phyloP scores from a whole-genome alignment of 2,329 filamentous ascomycete species.

The Endocalyx cinctus region DNA sequence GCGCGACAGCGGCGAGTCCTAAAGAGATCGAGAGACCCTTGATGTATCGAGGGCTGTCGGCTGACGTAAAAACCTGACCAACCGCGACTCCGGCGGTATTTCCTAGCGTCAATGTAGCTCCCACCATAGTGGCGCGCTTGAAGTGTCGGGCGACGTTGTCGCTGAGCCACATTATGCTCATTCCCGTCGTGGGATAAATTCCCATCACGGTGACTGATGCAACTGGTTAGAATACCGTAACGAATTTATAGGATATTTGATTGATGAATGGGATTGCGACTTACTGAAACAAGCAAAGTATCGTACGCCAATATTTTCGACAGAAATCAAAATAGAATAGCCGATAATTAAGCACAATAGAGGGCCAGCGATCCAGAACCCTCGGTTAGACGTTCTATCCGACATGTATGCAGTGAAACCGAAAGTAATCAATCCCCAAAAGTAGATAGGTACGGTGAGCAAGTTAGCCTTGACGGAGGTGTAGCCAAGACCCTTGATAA shows the following conservation, averaged over 20 bases:
- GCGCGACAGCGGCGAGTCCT: slow-evolving; percentile 20
- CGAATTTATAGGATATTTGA: too few relatives aligned
- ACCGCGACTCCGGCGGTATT: slow-evolving; percentile 45
- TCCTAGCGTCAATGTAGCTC: slow-evolving; percentile 41
- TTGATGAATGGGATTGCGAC: too few relatives aligned
- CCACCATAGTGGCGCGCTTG: slow-evolving; percentile 41
- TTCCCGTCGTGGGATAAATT: slow-evolving; percentile 24
- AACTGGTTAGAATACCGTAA: not conserved
- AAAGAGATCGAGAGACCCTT: slow-evolving; percentile 25
- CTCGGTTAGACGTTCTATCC: slow-evolving; percentile 18
- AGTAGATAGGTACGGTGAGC: slow-evolving; percentile 31
- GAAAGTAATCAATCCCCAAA: slow-evolving; percentile 20
- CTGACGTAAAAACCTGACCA: slow-evolving; percentile 37
- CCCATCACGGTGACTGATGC: slow-evolving; percentile 18
- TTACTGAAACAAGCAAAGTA: slow-evolving; percentile 21
- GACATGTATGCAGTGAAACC: slow-evolving; percentile 20
- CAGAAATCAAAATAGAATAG: slow-evolving; percentile 23
- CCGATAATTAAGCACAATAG: slow-evolving; percentile 23
- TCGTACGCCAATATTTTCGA: slow-evolving; percentile 23
- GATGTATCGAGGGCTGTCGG: slow-evolving; percentile 25
- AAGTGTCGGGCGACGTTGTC: slow-evolving; percentile 44
- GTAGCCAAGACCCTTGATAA: slow-evolving; percentile 30
- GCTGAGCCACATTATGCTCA: slow-evolving; percentile 42
- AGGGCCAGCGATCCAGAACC: slow-evolving; percentile 18
- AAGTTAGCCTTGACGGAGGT: slow-evolving; percentile 29